These are phyloP conservation scores for Tilletia horrida DNA, from an alignment of 1,284 basidiomycete genomes.

Conservation along the genomic window DNA sequence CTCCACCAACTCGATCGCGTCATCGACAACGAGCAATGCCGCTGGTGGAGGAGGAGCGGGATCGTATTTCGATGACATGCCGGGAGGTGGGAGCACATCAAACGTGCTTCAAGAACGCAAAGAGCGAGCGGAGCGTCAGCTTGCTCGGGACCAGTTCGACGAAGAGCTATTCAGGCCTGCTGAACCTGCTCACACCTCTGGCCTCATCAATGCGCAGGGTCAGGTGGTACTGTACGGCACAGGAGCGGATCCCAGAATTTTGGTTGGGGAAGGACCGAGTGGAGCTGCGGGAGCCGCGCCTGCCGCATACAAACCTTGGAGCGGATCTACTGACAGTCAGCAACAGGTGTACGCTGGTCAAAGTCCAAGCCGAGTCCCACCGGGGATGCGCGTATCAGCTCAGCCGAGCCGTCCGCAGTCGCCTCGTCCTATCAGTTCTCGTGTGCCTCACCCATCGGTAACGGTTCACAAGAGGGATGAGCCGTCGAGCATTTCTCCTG, in stretches of 20 bases:
- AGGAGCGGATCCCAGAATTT: background rate
- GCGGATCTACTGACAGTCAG: too few species aligned
- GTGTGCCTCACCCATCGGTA: too few species aligned
- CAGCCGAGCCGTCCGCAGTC: too few species aligned
- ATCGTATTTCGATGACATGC: constrained; percentile 10
- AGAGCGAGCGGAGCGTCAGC: constrained; percentile 26
- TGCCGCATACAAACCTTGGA: too few species aligned
- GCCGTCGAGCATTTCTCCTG: constrained; percentile 2
- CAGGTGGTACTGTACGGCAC: background rate
- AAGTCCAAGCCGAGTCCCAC: too few species aligned
- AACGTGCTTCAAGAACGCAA: constrained; percentile 21
- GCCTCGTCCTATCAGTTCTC: too few species aligned
- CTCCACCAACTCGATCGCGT: background rate
- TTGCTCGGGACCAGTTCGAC: constrained; percentile 47
- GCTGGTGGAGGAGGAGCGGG: background rate
- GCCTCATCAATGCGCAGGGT: background rate
- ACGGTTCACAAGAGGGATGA: background rate
- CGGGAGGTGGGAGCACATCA: background rate
- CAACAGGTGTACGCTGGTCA: too few species aligned
- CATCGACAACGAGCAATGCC: constrained; percentile 11
- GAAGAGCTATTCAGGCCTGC: constrained; percentile 40
- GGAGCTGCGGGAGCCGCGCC: too few species aligned
- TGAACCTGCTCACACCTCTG: constrained; percentile 19
- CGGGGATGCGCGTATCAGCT: too few species aligned
- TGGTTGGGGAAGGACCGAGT: too few species aligned